Percentiles rank a stretch among this genome's conserved stretches.
Evolutionary conservation across 2,329 filamentous ascomycete species (phyloP).

Genomic region (Penicillium occitanis): DNA sequence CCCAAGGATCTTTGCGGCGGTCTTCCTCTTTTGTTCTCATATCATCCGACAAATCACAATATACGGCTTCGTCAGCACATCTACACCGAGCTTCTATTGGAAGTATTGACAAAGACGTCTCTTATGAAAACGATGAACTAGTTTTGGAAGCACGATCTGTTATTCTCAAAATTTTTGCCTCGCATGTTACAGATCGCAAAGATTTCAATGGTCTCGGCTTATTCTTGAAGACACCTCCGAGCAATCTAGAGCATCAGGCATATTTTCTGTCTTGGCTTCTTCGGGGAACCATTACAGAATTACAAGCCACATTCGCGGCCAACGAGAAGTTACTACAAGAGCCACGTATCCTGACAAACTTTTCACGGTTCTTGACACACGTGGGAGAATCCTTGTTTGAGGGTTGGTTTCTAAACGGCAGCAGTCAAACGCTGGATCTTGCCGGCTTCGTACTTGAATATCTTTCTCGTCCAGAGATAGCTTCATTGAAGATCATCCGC

Average conservation of each 20-base stretch:
- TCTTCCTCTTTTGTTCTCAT: constrained; percentile 91
- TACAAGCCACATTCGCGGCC: constrained; percentile 68
- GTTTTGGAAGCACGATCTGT: constrained; percentile 76
- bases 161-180: constrained; percentile 75
- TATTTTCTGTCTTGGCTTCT: constrained; percentile 93
- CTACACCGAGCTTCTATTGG: constrained; percentile 64
- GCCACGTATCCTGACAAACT: constrained; percentile 79
- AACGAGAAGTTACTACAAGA: constrained; percentile 74
- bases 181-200: constrained; percentile 81
- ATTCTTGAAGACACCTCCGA: constrained; percentile 83
- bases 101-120: constrained; percentile 51
- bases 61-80: constrained; percentile 60
- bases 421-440: constrained; percentile 80
- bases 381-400: constrained; percentile 90
- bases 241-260: constrained; percentile 90
- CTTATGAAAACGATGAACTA: constrained; percentile 62
- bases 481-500: constrained; percentile 80
- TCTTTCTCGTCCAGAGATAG: constrained; percentile 79
- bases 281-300: constrained; percentile 68
- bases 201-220: constrained; percentile 87
- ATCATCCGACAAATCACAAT: constrained; percentile 64
- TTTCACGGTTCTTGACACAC: constrained; percentile 76
- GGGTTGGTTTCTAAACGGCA: constrained; percentile 92
- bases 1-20: constrained; percentile 67
- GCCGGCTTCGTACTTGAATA: constrained; percentile 83